These are phyloP conservation scores for Aschersonia sp. DNA, from an alignment of 2,329 filamentous ascomycete species.

Conservation along the genomic window DNA sequence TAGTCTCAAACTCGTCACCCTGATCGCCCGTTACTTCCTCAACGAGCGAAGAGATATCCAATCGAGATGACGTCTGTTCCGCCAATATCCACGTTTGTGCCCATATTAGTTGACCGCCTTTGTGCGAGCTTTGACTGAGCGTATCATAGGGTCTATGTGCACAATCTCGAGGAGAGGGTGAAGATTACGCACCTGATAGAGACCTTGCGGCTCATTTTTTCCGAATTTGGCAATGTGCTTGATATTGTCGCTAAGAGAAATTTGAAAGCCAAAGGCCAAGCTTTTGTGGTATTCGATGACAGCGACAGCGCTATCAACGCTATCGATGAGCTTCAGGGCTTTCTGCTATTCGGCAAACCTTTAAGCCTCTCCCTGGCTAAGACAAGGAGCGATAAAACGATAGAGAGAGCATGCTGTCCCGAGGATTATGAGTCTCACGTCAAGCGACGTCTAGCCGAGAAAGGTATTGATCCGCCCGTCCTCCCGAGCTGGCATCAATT, in stretches of 20 bases:
- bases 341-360: constrained; percentile 82
- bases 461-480: constrained; percentile 48
- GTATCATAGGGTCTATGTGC: constrained; percentile 47
- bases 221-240: constrained; percentile 73
- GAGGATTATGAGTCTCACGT: constrained; percentile 86
- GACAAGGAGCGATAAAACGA: constrained; percentile 75
- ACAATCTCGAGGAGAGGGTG: constrained; percentile 85
- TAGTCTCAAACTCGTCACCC: not conserved
- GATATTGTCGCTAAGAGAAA: constrained; percentile 84
- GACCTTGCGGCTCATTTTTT: constrained; percentile 64
- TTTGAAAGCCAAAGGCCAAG: constrained; percentile 85
- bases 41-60: not conserved
- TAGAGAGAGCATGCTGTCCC: constrained; percentile 55
- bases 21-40: not conserved
- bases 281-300: constrained; percentile 81
- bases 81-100: constrained; percentile 56
- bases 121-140: constrained; percentile 19
- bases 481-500: not conserved
- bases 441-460: constrained; percentile 70
- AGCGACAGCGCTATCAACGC: constrained; percentile 67
- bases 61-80: constrained; percentile 7
- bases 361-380: constrained; percentile 76
- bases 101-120: constrained; percentile 55
- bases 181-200: constrained; percentile 66
- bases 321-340: constrained; percentile 81